These are phyloP conservation scores for Herpetomonas tarakana DNA, from an alignment of 208 protist genomes.

Conservation along the genomic window DNA sequence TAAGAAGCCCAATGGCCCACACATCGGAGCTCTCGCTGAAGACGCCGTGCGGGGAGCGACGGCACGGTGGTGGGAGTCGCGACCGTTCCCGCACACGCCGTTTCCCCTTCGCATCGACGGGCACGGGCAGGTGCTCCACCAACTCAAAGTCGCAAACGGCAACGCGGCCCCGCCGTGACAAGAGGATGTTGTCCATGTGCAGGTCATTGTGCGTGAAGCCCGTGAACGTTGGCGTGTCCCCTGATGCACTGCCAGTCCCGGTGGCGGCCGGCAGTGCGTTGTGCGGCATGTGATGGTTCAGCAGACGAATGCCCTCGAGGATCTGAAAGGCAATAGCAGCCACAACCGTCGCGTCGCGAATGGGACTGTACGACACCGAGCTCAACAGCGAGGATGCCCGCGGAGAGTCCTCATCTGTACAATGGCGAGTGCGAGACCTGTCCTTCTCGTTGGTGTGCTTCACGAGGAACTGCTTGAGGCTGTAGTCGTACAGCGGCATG, in stretches of 20 bases:
- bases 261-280: conserved; percentile 7
- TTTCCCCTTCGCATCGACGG: not conserved
- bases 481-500: conserved; percentile 68
- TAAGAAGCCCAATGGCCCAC: conserved; percentile 65
- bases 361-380: conserved; percentile 25
- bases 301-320: conserved; percentile 39
- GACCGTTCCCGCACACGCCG: conserved; percentile 3
- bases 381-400: not conserved
- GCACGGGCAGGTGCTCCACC: conserved; percentile 31
- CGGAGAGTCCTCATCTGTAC: too few relatives aligned
- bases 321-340: conserved; percentile 64
- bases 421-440: too few relatives aligned
- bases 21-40: conserved; percentile 51
- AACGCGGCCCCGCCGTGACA: conserved; percentile 39
- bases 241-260: not conserved
- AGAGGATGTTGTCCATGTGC: conserved; percentile 76
- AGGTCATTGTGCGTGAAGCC: conserved; percentile 86
- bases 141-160: conserved; percentile 88
- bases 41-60: conserved; percentile 67
- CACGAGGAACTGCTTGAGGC: conserved; percentile 60
- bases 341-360: conserved; percentile 39
- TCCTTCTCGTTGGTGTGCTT: not conserved
- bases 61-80: conserved; percentile 53
- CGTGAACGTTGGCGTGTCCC: conserved; percentile 9
- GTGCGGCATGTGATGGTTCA: conserved; percentile 64